Evolutionary conservation across 257 asterid species (phyloP).

Genomic region (Pogostemon cablin): DNA sequence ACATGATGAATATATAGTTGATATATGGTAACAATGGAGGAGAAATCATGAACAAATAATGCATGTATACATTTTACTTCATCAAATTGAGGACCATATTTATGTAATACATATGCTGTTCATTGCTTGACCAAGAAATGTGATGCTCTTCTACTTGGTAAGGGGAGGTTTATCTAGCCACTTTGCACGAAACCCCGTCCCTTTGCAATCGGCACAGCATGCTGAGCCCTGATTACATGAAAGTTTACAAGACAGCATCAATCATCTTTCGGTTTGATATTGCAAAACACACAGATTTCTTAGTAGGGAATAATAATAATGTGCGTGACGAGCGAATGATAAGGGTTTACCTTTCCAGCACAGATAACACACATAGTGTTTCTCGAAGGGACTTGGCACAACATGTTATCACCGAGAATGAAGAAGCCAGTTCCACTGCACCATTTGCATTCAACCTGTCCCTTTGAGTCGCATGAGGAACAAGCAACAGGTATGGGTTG

Average conservation of each 20-base stretch:
- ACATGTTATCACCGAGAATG: constrained; percentile 90
- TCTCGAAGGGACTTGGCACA: constrained; percentile 92
- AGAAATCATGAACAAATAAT: constrained; percentile 1
- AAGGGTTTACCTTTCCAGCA: constrained; percentile 64
- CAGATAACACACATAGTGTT: constrained; percentile 84
- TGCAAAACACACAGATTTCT: neutral
- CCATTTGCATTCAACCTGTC: constrained; percentile 90
- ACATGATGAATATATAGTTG: constrained; percentile 8
- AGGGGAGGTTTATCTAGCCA: constrained; percentile 81
- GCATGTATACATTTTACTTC: neutral
- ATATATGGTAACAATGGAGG: constrained; percentile 15
- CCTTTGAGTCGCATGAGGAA: constrained; percentile 74
- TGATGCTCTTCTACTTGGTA: constrained; percentile 43
- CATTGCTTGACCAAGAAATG: constrained; percentile 5
- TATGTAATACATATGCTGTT: neutral
- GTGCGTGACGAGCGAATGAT: too few species aligned
- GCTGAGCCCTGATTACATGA: constrained; percentile 61
- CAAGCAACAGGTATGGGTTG: constrained; percentile 90
- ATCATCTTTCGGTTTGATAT: neutral
- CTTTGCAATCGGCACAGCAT: constrained; percentile 81
- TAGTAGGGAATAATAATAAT: neutral
- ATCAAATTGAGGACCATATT: constrained; percentile 16
- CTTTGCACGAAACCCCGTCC: constrained; percentile 93
- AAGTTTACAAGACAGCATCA: neutral
- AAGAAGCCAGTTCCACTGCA: constrained; percentile 96